Base-by-base conservation (phyloP, 306 rosid genomes). In the Leucaena leucocephala region DNA sequence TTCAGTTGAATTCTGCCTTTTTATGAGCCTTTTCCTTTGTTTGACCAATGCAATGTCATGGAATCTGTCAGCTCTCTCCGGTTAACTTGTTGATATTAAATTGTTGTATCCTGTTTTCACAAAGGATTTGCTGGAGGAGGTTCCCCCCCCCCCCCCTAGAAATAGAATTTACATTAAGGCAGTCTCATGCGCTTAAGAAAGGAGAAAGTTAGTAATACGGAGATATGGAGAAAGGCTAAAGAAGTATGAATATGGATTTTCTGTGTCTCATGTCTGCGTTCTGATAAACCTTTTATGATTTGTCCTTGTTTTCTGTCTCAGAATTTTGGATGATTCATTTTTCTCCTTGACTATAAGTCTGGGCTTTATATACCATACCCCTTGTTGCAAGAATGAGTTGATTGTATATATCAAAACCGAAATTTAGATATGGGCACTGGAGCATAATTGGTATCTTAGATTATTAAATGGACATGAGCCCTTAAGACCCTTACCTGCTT, bases 381-480 rank as follows among this genome's bases (percentile, higher is more conserved):
- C 35, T 46, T 68, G 17, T 70, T 68, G 71, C 16, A 52, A 70
- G 59, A 43, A 61, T 62, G 50, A 36, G 71, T 75, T 63, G 15
- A 63, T 52, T 48, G 71, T 52, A 70, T 54, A 22, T 57, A 4
- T 46, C 63, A 4, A 40, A 3, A 66, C 72, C 8, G 27, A 38
- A 76, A 61, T 80, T 80, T 8, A 65, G 69, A 63, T 71, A 12
- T 76, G 54, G 55, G 42, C 52, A 14, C 17, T 43, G 54, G 15
- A 45, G 54, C 38, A 33, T 15, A 71, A 27, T 71, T 7, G 16
- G 55, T 9, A 19, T 42, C 22, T 33, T 5, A 70, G 62, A 46
- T 75, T 76, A 69, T 62, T 52, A 17, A 34, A 10, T 50, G 70
- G 40, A 40, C 21, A 55, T 34, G 46, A 40, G 4, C 8, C 33